Evolutionary conservation across 148 eudicot species (phyloP).

Genomic region (Fagopyrum esculentum): DNA sequence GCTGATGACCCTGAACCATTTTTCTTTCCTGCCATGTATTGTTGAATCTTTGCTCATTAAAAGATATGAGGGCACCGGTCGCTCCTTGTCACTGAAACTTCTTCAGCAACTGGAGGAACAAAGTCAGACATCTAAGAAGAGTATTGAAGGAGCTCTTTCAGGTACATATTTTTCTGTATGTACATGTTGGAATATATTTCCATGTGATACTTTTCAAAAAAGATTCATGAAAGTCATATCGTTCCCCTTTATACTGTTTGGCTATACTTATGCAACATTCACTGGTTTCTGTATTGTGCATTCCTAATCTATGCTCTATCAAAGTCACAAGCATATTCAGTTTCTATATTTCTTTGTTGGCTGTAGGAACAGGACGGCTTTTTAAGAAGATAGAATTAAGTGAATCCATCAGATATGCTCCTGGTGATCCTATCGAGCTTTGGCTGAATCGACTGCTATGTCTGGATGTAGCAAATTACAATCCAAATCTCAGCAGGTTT

Average conservation of each 20-base stretch:
- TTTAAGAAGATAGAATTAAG: slow-evolving; percentile 79
- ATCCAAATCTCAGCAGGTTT: slow-evolving; percentile 83
- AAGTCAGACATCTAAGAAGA: slow-evolving; percentile 46
- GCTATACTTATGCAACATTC: not conserved
- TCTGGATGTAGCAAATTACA: slow-evolving; percentile 70
- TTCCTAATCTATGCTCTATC: too few species aligned
- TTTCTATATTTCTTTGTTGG: not conserved
- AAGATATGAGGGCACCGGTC: slow-evolving; percentile 97
- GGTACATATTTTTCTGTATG: slow-evolving; percentile 28
- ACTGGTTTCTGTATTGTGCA: too few species aligned
- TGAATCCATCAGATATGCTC: slow-evolving; percentile 90
- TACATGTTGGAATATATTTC: not conserved
- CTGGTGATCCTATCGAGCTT: slow-evolving; percentile 84
- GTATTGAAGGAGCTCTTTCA: slow-evolving; percentile 48
- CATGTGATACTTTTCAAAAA: not conserved
- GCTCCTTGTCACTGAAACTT: slow-evolving; percentile 87
- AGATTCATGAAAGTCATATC: not conserved
- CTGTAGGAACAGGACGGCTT: slow-evolving; percentile 52
- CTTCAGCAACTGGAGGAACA: slow-evolving; percentile 87
- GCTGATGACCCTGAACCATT: not conserved
- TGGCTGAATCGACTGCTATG: slow-evolving; percentile 89
- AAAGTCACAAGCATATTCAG: not conserved
- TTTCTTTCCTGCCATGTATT: not conserved
- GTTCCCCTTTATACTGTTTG: not conserved
- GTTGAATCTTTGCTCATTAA: slow-evolving; percentile 12